Conservation (phyloP, 768 basidiomycete species). For the Boletus subparvulus region DNA sequence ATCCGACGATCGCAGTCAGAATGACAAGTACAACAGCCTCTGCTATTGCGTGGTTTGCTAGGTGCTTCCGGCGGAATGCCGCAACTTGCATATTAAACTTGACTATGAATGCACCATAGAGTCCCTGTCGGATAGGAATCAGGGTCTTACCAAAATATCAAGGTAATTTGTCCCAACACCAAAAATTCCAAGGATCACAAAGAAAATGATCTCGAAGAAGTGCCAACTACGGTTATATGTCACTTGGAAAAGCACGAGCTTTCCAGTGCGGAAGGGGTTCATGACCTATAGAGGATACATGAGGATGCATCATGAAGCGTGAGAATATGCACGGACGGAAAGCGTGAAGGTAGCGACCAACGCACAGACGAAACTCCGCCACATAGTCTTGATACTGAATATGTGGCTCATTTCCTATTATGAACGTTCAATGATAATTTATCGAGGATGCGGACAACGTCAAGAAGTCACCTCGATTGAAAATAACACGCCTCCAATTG, state of each 20-base stretch:
- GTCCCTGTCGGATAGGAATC: conserved; percentile 55
- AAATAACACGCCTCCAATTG: conserved; percentile 96
- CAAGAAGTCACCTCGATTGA: conserved; percentile 80
- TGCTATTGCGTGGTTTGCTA: conserved; percentile 77
- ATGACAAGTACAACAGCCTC: conserved; percentile 88
- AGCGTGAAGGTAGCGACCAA: conserved; percentile 95
- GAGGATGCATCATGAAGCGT: conserved; percentile 22
- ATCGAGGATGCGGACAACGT: background rate
- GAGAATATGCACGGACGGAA: conserved; percentile 59
- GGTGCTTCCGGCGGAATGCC: conserved; percentile 89
- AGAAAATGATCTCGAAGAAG: conserved; percentile 97
- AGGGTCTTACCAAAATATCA: conserved; percentile 2
- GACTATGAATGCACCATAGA: conserved; percentile 96
- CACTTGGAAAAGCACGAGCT: conserved; percentile 96
- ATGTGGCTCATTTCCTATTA: conserved; percentile 95
- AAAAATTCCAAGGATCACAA: conserved; percentile 92
- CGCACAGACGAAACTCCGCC: conserved; percentile 97
- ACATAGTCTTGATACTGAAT: conserved; percentile 98
- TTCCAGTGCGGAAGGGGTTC: conserved; percentile 98
- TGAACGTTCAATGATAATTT: background rate
- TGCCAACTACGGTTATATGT: conserved; percentile 99
- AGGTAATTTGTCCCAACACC: conserved; percentile 55
- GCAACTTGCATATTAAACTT: conserved; percentile 96
- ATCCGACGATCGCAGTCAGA: conserved; percentile 88
- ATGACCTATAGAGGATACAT: conserved; percentile 62